Base-by-base conservation (phyloP, 805 yeast species). In the Lipomyces spencermartinsiae region DNA sequence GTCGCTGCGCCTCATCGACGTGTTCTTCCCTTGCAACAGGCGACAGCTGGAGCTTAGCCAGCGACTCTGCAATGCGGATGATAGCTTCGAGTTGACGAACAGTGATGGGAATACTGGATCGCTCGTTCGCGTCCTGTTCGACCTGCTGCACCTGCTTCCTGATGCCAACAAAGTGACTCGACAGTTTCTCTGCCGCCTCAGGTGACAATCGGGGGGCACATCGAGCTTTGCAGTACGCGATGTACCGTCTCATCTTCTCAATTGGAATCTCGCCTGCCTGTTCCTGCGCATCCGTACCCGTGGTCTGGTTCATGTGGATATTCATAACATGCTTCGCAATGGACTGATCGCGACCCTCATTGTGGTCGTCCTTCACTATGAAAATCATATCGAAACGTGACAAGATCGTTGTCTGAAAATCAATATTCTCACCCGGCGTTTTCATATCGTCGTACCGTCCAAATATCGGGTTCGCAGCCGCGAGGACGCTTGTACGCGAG, bases 351-450 rank as follows among this genome's bases (percentile, higher is more conserved):
- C 97, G 84, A 54, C 82, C 85, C 72, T 89, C 91, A 76, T 93
- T 89, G 79, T 95, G 98, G 64, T 91, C 97, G 80, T 95, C 99
- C 76, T 93, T 94, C 63, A 95, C 97, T 74, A 95, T 92, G 80
- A 92, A 95, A 75, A 95, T 95, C 98, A 95, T 95, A 80, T 95
- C 99, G 78, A 95, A 95, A 82, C 99, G 90, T 12, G 99, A 95
- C 79, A 95, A 83, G 80, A 95, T 91, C 0, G 99, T 94, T 1
- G 97, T 91, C 80, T 95, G 99, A 82, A 95, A 95, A 79, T 95
- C 99, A 75, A 95, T 94, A 76, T 95, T 95, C 77, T 95, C 99
- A 70, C 99, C 98, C 0, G 99, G 97, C 51, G 97, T 88, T 79
- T 93, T 94, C 83, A 91, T 86, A 71, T 94, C 98, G 79, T 95